Percentiles rank a stretch among this genome's conserved stretches.
phyloP scores from a whole-genome alignment of 768 basidiomycete genomes.

The Kwoniella shandongensis region DNA sequence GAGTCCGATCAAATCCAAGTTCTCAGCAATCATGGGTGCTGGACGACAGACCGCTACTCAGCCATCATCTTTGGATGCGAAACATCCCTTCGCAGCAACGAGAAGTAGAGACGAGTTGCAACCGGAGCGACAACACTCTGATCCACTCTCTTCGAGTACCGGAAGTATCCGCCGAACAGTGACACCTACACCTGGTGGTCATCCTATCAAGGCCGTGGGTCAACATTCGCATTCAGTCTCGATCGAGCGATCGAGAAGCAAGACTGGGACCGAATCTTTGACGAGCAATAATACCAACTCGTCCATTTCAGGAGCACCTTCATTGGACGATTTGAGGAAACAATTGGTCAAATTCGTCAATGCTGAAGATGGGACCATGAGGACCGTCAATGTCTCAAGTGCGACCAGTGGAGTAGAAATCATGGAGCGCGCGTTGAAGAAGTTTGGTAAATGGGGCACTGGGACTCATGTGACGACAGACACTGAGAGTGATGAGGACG shows the following conservation, averaged over 20 bases:
- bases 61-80: background rate
- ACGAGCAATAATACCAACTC: constrained; percentile 10
- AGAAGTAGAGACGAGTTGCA: constrained; percentile 17
- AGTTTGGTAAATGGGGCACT: constrained; percentile 69
- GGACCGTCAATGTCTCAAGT: constrained; percentile 71
- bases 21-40: constrained; percentile 30
- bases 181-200: constrained; percentile 18
- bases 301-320: constrained; percentile 48
- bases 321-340: constrained; percentile 74
- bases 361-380: constrained; percentile 71
- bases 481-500: constrained; percentile 66
- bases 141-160: constrained; percentile 7
- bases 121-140: constrained; percentile 11
- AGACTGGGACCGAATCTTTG: constrained; percentile 6
- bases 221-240: background rate
- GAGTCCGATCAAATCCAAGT: constrained; percentile 40
- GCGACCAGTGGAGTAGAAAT: constrained; percentile 81
- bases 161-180: constrained; percentile 14
- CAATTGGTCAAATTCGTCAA: constrained; percentile 85
- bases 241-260: constrained; percentile 3
- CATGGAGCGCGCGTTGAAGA: constrained; percentile 81
- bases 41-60: constrained; percentile 13
- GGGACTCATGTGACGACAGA: constrained; percentile 54
- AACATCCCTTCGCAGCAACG: constrained; percentile 44
- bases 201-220: background rate